Percentiles rank a stretch among this genome's conserved stretches.
Conservation (phyloP, 192 early-diverging fungal species). For the Obelidium mucronatum region DNA sequence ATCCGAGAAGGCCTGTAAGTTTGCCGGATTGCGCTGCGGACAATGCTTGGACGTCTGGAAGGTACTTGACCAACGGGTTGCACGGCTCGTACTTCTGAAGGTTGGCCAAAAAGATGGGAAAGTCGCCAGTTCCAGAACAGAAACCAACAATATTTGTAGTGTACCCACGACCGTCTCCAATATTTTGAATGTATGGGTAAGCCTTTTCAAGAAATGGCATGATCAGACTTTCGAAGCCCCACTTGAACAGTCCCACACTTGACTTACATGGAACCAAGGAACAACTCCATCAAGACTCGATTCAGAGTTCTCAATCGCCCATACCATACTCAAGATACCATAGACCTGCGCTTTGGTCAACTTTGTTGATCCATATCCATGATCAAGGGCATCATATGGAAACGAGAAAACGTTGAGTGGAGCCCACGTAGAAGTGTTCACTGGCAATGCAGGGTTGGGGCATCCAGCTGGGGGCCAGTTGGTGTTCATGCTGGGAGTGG, state of each 20-base stretch:
- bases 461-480: slow-evolving; percentile 24
- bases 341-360: slow-evolving; percentile 7
- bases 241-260: neutral
- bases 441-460: neutral
- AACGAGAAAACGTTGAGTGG: neutral
- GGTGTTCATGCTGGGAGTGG: neutral
- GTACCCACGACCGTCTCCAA: slow-evolving; percentile 22
- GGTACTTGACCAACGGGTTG: slow-evolving; percentile 16
- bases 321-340: slow-evolving; percentile 7
- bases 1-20: neutral
- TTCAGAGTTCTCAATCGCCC: slow-evolving; percentile 12
- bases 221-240: neutral
- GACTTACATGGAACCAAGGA: slow-evolving; percentile 10
- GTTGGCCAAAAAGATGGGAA: neutral
- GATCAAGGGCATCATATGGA: neutral
- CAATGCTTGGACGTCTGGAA: slow-evolving; percentile 2
- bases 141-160: slow-evolving; percentile 29
- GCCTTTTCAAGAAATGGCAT: neutral
- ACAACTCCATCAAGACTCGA: slow-evolving; percentile 1
- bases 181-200: slow-evolving; percentile 27
- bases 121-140: slow-evolving; percentile 22
- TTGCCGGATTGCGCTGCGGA: neutral
- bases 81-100: slow-evolving; percentile 17
- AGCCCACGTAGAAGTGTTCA: neutral
- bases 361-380: neutral